Percentiles rank a stretch among this genome's conserved stretches.
Conservation (phyloP, 306 rosid genomes). For the Vigna angularis region DNA sequence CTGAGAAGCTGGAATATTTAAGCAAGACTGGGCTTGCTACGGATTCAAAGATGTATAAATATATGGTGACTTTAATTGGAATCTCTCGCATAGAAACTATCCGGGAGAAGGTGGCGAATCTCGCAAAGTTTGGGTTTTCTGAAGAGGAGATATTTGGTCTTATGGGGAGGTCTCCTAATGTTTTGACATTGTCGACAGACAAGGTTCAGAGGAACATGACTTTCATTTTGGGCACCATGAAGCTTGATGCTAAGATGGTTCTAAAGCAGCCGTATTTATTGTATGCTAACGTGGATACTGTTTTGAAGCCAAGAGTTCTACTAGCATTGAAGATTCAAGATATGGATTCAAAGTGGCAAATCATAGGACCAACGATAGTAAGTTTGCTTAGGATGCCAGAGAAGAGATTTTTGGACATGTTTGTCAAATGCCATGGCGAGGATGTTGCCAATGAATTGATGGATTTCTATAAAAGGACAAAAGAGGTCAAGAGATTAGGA, state of each 20-base stretch:
- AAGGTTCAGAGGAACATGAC: slow-evolving; percentile 94
- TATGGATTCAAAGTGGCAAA: slow-evolving; percentile 53
- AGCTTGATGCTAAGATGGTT: slow-evolving; percentile 65
- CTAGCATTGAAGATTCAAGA: slow-evolving; percentile 62
- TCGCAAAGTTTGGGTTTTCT: slow-evolving; percentile 66
- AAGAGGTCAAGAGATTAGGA: slow-evolving; percentile 71
- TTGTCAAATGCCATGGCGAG: slow-evolving; percentile 53
- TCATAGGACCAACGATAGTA: slow-evolving; percentile 39
- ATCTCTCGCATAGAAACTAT: slow-evolving; percentile 74
- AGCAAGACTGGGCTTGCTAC: slow-evolving; percentile 57
- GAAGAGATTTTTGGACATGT: slow-evolving; percentile 59
- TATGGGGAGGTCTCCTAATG: slow-evolving; percentile 60
- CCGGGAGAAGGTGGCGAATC: slow-evolving; percentile 61
- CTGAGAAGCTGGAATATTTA: slow-evolving; percentile 71
- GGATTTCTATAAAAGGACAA: slow-evolving; percentile 63
- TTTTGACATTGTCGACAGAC: slow-evolving; percentile 69
- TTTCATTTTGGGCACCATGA: slow-evolving; percentile 73
- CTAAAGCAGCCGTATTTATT: slow-evolving; percentile 61
- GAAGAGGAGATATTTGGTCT: slow-evolving; percentile 69
- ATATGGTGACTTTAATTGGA: slow-evolving; percentile 72
- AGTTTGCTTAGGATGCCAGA: slow-evolving; percentile 74
- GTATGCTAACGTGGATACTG: slow-evolving; percentile 63
- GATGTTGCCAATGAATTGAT: slow-evolving; percentile 68
- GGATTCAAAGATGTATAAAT: slow-evolving; percentile 70
- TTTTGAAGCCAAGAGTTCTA: slow-evolving; percentile 71